phyloP scores from a whole-genome alignment of 2,329 filamentous ascomycete genomes.

The Xylariaceae sp. region DNA sequence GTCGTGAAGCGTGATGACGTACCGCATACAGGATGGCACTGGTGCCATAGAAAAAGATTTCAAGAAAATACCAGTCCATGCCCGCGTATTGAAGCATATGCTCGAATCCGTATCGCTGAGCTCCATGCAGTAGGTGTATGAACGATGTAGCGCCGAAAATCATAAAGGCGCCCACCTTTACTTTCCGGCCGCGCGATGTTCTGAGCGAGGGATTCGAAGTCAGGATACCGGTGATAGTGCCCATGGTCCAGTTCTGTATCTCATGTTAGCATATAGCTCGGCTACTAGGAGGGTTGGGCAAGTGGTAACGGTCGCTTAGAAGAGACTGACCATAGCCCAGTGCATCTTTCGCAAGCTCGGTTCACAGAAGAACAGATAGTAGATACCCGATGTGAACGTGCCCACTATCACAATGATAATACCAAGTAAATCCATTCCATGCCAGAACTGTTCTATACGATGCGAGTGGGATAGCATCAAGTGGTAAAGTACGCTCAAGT shows the following conservation, averaged over 20 bases:
- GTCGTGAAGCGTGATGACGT: neutral
- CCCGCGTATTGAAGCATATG: constrained; percentile 10
- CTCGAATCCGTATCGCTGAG: constrained; percentile 14
- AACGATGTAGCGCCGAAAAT: constrained; percentile 9
- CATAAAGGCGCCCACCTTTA: constrained; percentile 11
- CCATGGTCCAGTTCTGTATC: constrained; percentile 1
- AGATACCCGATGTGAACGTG: constrained; percentile 8
- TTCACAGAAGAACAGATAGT: constrained; percentile 14
- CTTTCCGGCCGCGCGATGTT: constrained; percentile 3
- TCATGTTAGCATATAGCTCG: constrained; percentile 6
- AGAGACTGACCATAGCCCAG: constrained; percentile 15
- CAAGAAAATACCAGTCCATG: constrained; percentile 17
- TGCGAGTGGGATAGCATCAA: constrained; percentile 3
- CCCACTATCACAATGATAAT: constrained; percentile 16
- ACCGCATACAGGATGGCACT: neutral
- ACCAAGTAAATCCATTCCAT: constrained; percentile 11
- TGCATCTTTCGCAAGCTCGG: constrained; percentile 9
- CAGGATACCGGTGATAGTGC: neutral
- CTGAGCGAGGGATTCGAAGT: constrained; percentile 2
- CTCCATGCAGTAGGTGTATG: constrained; percentile 12
- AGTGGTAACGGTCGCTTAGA: no score
- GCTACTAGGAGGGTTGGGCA: no score
- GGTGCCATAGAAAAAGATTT: constrained; percentile 10
- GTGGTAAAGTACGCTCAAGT: constrained; percentile 15
- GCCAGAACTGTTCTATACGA: constrained; percentile 15